These are phyloP conservation scores for Cladosporium sp. DNA, from an alignment of 2,329 filamentous ascomycete species.

Conservation along the genomic window DNA sequence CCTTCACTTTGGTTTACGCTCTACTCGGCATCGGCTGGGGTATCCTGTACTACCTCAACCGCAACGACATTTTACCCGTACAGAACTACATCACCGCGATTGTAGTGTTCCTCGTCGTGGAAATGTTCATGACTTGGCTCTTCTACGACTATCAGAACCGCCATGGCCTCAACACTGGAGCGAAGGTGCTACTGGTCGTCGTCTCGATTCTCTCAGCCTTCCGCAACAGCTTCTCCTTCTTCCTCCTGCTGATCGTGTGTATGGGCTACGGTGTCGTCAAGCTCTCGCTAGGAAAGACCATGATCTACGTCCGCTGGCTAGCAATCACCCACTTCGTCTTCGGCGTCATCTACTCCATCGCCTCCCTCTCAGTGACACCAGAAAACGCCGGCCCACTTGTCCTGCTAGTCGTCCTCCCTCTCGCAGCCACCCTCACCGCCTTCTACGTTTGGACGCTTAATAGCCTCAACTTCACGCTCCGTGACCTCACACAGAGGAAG, in stretches of 20 bases:
- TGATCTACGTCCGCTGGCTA: slow-evolving; percentile 88
- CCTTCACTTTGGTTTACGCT: slow-evolving; percentile 88
- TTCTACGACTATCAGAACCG: slow-evolving; percentile 97
- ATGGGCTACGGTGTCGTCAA: slow-evolving; percentile 99
- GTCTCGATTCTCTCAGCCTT: slow-evolving; percentile 92
- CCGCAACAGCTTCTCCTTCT: slow-evolving; percentile 97
- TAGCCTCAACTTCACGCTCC: slow-evolving; percentile 89
- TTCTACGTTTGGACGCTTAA: slow-evolving; percentile 99
- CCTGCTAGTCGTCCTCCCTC: slow-evolving; percentile 84
- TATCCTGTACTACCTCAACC: slow-evolving; percentile 91
- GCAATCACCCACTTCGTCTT: slow-evolving; percentile 93
- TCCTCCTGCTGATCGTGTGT: slow-evolving; percentile 93
- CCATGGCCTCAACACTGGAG: slow-evolving; percentile 75
- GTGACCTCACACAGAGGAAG: slow-evolving; percentile 90
- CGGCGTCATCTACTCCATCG: slow-evolving; percentile 86
- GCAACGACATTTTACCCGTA: slow-evolving; percentile 88
- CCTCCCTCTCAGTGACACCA: slow-evolving; percentile 81
- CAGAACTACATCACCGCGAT: slow-evolving; percentile 99
- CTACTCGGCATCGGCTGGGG: slow-evolving; percentile 85
- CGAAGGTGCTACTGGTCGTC: slow-evolving; percentile 81
- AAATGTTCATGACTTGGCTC: slow-evolving; percentile 98
- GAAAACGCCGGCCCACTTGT: slow-evolving; percentile 87
- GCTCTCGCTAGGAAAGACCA: slow-evolving; percentile 81
- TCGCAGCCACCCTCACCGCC: slow-evolving; percentile 86
- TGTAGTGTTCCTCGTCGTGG: slow-evolving; percentile 84